These are phyloP conservation scores for Cystofilobasidium ferigula DNA, from an alignment of 768 basidiomycete genomes.

Conservation along the genomic window DNA sequence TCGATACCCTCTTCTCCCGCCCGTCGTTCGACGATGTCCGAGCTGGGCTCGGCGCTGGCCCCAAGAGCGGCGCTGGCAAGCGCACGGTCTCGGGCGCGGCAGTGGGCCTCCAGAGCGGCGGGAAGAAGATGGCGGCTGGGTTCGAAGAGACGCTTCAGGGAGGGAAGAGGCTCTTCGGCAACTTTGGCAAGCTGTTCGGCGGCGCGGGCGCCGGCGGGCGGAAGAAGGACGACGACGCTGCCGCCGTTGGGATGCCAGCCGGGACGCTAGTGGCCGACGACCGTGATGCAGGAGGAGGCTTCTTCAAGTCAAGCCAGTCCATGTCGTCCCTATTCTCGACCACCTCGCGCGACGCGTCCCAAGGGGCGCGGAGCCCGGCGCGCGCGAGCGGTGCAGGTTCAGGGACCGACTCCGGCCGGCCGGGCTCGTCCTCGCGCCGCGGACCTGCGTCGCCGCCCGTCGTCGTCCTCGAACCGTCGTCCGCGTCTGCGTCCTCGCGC, in stretches of 20 bases:
- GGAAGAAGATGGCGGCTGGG: background rate
- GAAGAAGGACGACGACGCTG: background rate
- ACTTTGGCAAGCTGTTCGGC: conserved; percentile 12
- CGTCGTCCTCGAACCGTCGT: too few relatives aligned
- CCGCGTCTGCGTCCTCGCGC: background rate
- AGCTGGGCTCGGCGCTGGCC: too few relatives aligned
- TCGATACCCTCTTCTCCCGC: conserved; percentile 4
- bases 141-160: background rate
- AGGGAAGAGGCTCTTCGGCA: conserved; percentile 15
- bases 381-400: too few relatives aligned
- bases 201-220: background rate
- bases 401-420: too few relatives aligned
- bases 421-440: too few relatives aligned
- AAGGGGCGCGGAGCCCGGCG: too few relatives aligned
- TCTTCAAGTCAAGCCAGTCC: background rate
- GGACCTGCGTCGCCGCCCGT: too few relatives aligned
- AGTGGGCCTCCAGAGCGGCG: background rate
- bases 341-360: too few relatives aligned
- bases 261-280: background rate
- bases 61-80: too few relatives aligned
- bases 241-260: background rate
- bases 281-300: background rate
- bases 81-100: background rate
- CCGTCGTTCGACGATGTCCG: background rate
- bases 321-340: background rate